A percentile compares a stretch with the other conserved stretches of the same genome.
phyloP scores from a whole-genome alignment of 2,329 filamentous ascomycete genomes.

The Sporothrix humicola region DNA sequence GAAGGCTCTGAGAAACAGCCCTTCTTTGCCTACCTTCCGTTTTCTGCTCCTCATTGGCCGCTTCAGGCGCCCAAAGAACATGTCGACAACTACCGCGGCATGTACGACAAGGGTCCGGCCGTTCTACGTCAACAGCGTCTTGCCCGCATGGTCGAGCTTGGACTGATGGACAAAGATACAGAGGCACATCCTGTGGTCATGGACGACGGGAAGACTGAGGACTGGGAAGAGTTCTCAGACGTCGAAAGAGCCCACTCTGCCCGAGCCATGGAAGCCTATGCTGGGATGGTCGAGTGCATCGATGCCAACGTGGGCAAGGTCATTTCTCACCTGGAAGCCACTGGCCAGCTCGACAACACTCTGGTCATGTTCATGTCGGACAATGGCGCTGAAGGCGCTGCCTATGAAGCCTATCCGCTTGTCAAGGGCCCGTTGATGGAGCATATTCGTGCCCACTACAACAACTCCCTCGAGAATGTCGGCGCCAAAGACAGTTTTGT shows the following conservation, averaged over 20 bases:
- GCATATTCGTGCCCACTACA: conserved; percentile 56
- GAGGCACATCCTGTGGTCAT: conserved; percentile 56
- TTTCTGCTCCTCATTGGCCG: conserved; percentile 68
- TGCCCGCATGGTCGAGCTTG: conserved; percentile 45
- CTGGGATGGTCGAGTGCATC: conserved; percentile 68
- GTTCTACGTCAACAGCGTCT: conserved; percentile 60
- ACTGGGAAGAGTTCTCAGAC: conserved; percentile 53
- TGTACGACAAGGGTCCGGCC: conserved; percentile 66
- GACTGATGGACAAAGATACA: conserved; percentile 58
- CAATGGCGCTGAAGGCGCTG: conserved; percentile 36
- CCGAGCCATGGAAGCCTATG: conserved; percentile 66
- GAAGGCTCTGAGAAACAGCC: conserved; percentile 45
- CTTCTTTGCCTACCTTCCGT: conserved; percentile 66
- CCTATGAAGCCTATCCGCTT: conserved; percentile 36
- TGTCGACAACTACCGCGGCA: conserved; percentile 61
- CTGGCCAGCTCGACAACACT: conserved; percentile 66
- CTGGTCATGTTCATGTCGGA: conserved; percentile 34
- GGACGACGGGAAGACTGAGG: conserved; percentile 50
- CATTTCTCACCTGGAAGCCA: conserved; percentile 59
- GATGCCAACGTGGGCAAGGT: conserved; percentile 67
- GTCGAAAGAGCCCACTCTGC: conserved; percentile 56
- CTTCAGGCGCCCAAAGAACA: conserved; percentile 50
- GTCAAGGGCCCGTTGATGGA: conserved; percentile 38
- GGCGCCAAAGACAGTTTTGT: conserved; percentile 60
- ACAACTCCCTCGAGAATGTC: conserved; percentile 61